These are phyloP conservation scores for Lachancea fermentati DNA, from an alignment of 805 yeast genomes.

Conservation along the genomic window DNA sequence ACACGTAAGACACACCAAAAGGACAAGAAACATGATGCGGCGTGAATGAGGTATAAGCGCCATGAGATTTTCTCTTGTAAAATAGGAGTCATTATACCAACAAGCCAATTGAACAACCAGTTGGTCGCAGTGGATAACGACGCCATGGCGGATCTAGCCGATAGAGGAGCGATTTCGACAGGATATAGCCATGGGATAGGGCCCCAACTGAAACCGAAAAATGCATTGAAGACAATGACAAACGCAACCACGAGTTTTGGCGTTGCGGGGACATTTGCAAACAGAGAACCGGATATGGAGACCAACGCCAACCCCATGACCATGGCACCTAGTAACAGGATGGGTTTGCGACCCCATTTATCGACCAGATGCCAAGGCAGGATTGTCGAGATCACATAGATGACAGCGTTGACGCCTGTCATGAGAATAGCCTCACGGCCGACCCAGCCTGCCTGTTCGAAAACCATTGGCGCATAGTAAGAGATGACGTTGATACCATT, in stretches of 20 bases:
- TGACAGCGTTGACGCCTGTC: slow-evolving; percentile 74
- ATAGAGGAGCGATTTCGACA: slow-evolving; percentile 78
- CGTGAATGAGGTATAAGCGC: slow-evolving; percentile 79
- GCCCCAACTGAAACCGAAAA: slow-evolving; percentile 90
- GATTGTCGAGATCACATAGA: slow-evolving; percentile 60
- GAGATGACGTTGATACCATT: slow-evolving; percentile 91
- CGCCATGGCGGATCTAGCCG: slow-evolving; percentile 85
- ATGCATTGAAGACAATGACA: slow-evolving; percentile 75
- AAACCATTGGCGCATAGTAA: slow-evolving; percentile 89
- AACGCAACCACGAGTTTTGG: slow-evolving; percentile 68
- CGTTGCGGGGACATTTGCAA: slow-evolving; percentile 45
- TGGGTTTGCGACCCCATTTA: slow-evolving; percentile 86
- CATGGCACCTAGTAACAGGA: slow-evolving; percentile 70
- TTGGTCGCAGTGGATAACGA: slow-evolving; percentile 87
- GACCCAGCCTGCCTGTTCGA: slow-evolving; percentile 92
- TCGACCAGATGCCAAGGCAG: slow-evolving; percentile 93
- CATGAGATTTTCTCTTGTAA: slow-evolving; percentile 71
- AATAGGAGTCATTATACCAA: slow-evolving; percentile 88
- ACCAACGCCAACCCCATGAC: slow-evolving; percentile 71
- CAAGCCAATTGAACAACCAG: slow-evolving; percentile 89
- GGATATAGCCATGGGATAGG: slow-evolving; percentile 90
- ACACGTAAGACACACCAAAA: slow-evolving; percentile 63
- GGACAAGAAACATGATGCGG: slow-evolving; percentile 67
- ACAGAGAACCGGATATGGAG: slow-evolving; percentile 57
- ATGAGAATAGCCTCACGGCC: slow-evolving; percentile 83